Evolutionary conservation across 495 filamentous ascomycete genomes (phyloP).

Genomic region (Xylaria cubensis): DNA sequence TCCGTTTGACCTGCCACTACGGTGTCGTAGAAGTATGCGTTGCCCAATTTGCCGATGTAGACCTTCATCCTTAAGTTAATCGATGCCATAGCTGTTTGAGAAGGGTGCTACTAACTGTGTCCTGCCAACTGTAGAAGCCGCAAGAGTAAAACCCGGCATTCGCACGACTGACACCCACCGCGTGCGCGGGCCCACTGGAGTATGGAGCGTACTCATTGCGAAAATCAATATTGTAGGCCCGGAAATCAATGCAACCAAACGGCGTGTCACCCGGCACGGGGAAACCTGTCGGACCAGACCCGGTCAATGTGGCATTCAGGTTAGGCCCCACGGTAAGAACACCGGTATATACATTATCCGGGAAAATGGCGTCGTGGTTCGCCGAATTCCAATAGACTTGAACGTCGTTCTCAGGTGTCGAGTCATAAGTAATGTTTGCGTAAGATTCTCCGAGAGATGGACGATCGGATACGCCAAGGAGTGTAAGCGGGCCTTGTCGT

Average conservation of each 20-base stretch:
- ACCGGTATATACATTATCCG: constrained; percentile 63
- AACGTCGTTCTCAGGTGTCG: constrained; percentile 34
- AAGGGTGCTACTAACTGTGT: constrained; percentile 51
- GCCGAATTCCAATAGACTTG: constrained; percentile 44
- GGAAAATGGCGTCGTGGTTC: constrained; percentile 52
- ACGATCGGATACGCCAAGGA: constrained; percentile 59
- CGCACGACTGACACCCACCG: constrained; percentile 60
- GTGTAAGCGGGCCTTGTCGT: constrained; percentile 59
- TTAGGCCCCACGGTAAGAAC: constrained; percentile 63
- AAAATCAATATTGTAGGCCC: constrained; percentile 67
- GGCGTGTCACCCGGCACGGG: constrained; percentile 62
- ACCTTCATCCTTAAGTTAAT: constrained; percentile 43
- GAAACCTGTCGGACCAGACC: constrained; percentile 62
- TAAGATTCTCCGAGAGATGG: constrained; percentile 54
- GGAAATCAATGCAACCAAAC: constrained; percentile 63
- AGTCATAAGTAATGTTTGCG: constrained; percentile 52
- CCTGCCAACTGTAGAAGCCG: constrained; percentile 65
- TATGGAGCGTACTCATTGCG: constrained; percentile 61
- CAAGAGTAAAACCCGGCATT: constrained; percentile 67
- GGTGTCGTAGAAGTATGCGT: constrained; percentile 62
- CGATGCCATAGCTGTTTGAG: constrained; percentile 2
- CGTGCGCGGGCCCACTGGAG: constrained; percentile 60
- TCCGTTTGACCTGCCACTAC: constrained; percentile 64
- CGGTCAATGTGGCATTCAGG: constrained; percentile 62
- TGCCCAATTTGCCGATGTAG: constrained; percentile 67